Evolutionary conservation across 306 rosid genomes (phyloP).

Genomic region (Prunus dulcis): DNA sequence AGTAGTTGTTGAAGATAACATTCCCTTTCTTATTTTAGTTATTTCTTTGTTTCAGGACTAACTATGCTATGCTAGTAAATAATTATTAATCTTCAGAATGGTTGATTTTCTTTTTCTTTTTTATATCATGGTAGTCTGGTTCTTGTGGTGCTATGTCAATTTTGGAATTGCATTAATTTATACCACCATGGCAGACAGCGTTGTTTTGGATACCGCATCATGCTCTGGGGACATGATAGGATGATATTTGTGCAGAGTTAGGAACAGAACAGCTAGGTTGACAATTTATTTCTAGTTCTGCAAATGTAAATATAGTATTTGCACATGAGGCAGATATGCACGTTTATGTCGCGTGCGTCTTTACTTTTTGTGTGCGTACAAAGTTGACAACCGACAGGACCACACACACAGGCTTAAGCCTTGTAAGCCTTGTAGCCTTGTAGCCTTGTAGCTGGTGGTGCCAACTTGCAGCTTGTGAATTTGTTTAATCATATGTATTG

Average conservation of each 20-base stretch:
- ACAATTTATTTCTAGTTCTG: not conserved
- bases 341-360: not conserved
- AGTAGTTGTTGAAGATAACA: conserved; percentile 1
- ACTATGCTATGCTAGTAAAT: not conserved
- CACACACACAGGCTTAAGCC: not conserved
- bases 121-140: not conserved
- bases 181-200: not conserved
- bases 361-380: not conserved
- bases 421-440: not conserved
- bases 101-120: not conserved
- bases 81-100: not conserved
- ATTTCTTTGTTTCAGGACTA: not conserved
- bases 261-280: not conserved
- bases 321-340: not conserved
- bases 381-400: not conserved
- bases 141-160: not conserved
- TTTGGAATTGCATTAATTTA: no score
- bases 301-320: not conserved
- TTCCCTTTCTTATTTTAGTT: not conserved
- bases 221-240: not conserved
- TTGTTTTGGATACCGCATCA: not conserved
- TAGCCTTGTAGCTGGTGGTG: not conserved
- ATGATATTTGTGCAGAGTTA: not conserved
- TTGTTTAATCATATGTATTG: no score
- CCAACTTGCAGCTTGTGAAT: not conserved